Base-by-base conservation (phyloP, 306 rosid genomes). In the Luffa acutangula region DNA sequence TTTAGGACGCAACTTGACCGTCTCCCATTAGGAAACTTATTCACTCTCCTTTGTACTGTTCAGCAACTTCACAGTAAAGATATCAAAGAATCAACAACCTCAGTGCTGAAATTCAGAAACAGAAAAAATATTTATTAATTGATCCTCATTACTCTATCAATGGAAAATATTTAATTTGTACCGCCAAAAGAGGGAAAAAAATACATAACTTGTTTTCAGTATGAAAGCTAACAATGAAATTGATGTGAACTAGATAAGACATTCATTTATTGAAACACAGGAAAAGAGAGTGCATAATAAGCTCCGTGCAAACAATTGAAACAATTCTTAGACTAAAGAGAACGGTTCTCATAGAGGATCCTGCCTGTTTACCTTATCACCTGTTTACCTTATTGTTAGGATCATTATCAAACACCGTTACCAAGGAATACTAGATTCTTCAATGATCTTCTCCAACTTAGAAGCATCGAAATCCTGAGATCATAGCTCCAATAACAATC, bases 11-110 rank as follows among this genome's bases (percentile, higher is more conserved):
- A 75, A 90, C 94, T 82, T 89, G 87, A 67, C 86, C 73, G 85
- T 96, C 97, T 79, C 94, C 99, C 49, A 90, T 67, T 76, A 96
- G 82, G 89, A 93, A 96, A 84, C 93, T 88, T 64, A 96, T 9
- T 58, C 89, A 94, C 48, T 90, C 88, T 71, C 84, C 42, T 78
- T 57, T 93, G 81, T 53, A 87, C 83, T 76, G 85, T 87, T 91
- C 94, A 66, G 98, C 99, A 83, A 87, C 83, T 81, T 93, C 91
- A 37, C 79, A 91, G 85, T 89, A 93, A 89, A 41, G 91, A 81
- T 86, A 87, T 86, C 10, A 96, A 83, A 59, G 96, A 76, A 76
- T 86, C 97, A 70, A 93, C 87, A 45, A 4, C 83, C 57, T 87
- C 92, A 17, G 79, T n/a, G 13, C 87, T 88, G 85, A 89, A 87